Percentiles rank a stretch among this genome's conserved stretches.
Evolutionary conservation across 2,329 filamentous ascomycete species (phyloP).

Genomic region (Rachicladosporium sp.): DNA sequence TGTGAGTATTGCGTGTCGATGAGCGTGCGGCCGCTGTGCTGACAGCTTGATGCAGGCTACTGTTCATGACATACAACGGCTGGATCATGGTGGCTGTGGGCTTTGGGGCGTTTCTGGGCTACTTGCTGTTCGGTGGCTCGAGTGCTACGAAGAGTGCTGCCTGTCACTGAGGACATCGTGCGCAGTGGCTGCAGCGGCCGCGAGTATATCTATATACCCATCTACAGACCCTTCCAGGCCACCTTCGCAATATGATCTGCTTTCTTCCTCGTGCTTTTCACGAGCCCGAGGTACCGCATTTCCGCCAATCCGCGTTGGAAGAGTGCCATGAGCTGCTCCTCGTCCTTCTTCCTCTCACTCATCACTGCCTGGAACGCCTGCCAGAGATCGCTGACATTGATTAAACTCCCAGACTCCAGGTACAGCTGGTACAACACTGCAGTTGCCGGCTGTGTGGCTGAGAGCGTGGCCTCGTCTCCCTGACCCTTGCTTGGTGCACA

Average conservation of each 20-base stretch:
- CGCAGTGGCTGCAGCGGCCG: too few species aligned
- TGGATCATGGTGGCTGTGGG: constrained; percentile 92
- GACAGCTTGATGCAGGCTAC: constrained; percentile 49
- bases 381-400: constrained; percentile 73
- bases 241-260: constrained; percentile 83
- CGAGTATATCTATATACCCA: not conserved
- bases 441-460: constrained; percentile 54
- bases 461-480: constrained; percentile 35
- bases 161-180: constrained; percentile 54
- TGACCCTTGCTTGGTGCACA: constrained; percentile 36
- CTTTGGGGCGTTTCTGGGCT: constrained; percentile 79
- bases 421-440: constrained; percentile 70
- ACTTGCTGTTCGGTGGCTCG: constrained; percentile 64
- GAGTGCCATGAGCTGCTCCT: constrained; percentile 41
- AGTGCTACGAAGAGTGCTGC: constrained; percentile 73
- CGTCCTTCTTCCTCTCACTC: constrained; percentile 28
- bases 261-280: constrained; percentile 85
- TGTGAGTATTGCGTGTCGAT: constrained; percentile 53
- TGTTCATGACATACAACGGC: constrained; percentile 99
- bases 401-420: constrained; percentile 60
- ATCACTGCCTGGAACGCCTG: constrained; percentile 59
- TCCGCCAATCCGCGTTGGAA: constrained; percentile 85
- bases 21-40: not conserved
- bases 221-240: constrained; percentile 60
- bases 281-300: constrained; percentile 69